Base-by-base conservation (phyloP, 768 basidiomycete species). In the Rhizopogon vulgaris region DNA sequence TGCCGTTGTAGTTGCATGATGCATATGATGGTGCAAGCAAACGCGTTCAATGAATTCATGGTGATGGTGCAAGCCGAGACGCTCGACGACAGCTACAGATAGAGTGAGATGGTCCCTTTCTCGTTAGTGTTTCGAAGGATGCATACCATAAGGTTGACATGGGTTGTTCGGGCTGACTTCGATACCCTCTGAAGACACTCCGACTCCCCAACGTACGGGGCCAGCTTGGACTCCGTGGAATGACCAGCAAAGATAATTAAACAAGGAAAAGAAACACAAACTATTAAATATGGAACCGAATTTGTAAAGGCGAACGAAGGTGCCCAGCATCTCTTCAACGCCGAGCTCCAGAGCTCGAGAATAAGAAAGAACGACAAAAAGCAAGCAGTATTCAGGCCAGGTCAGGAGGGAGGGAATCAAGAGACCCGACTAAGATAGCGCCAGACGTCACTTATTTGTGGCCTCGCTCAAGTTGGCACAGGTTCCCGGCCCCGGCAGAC, bases 251-350 rank as follows among this genome's bases (percentile, higher is more conserved):
- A 51, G 32, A 36, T 43, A 0, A 41, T 25, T 36, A n/a, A 22
- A 51, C n/a, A 24, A 57, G 24, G 9, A 42, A 42, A 18, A 43
- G 22, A 25, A 49, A 38, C 14, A 28, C 6, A 36, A 32, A 18
- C 10, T 27, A 52, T 37, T 15, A 38, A 28, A 27, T 6, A 38
- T 2, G 8, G 17, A 46, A 10, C 46, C 15, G 15, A 25, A 49
- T 6, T 30, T 47, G 28, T 25, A 37, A 49, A 42, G 14, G 34
- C 41, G 41, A 50, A 17, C 22, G 38, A 41, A 49, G 57, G 54
- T 42, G 55, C 40, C 36, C 57, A 51, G 57, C 57, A 58, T 58
- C 57, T 56, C 51, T 17, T 25, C 28, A 27, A 25, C 49, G 25
- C 24, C 42, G 48, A 52, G 52, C 55, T 41, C 56, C 55, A 48